These are phyloP conservation scores for Cryptococcus amylolentus DNA, from an alignment of 1,284 basidiomycete genomes.

Conservation along the genomic window DNA sequence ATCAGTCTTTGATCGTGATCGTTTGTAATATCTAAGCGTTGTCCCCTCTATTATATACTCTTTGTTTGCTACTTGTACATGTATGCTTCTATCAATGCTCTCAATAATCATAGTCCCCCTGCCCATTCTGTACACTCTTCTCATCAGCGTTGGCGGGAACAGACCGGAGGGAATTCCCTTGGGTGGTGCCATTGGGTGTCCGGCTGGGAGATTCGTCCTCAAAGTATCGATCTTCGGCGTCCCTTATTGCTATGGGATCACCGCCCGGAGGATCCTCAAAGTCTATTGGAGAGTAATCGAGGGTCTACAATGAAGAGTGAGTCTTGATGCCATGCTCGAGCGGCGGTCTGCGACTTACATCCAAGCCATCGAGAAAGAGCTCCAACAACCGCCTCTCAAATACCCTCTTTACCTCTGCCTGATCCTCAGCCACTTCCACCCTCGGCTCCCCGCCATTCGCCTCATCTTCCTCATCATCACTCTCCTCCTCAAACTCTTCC, in stretches of 20 bases:
- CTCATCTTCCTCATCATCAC: constrained; percentile 29
- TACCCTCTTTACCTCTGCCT: constrained; percentile 27
- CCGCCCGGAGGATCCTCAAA: constrained; percentile 34
- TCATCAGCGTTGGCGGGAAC: not conserved
- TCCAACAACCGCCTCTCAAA: constrained; percentile 45
- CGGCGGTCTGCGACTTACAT: constrained; percentile 32
- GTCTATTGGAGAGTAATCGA: constrained; percentile 44
- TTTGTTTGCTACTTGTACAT: not conserved
- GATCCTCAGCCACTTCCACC: constrained; percentile 21
- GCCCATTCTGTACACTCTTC: constrained; percentile 31
- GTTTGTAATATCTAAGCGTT: not conserved
- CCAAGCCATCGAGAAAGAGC: constrained; percentile 47
- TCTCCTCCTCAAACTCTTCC: constrained; percentile 44
- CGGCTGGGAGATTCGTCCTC: constrained; percentile 43
- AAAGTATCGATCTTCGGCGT: constrained; percentile 45
- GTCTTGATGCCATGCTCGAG: not conserved
- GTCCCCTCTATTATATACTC: not conserved
- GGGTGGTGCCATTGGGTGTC: constrained; percentile 16
- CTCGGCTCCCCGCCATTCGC: not conserved
- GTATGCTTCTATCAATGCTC: not conserved
- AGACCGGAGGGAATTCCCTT: constrained; percentile 4
- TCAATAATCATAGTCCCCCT: constrained; percentile 49
- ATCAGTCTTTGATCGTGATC: not conserved
- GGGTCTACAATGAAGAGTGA: constrained; percentile 27
- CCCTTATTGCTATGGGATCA: constrained; percentile 37